Evolutionary conservation across 371 early-diverging fungal species (phyloP), one percentile per base, ranked within the genome.

Genomic region (Fennellomyces sp.): DNA sequence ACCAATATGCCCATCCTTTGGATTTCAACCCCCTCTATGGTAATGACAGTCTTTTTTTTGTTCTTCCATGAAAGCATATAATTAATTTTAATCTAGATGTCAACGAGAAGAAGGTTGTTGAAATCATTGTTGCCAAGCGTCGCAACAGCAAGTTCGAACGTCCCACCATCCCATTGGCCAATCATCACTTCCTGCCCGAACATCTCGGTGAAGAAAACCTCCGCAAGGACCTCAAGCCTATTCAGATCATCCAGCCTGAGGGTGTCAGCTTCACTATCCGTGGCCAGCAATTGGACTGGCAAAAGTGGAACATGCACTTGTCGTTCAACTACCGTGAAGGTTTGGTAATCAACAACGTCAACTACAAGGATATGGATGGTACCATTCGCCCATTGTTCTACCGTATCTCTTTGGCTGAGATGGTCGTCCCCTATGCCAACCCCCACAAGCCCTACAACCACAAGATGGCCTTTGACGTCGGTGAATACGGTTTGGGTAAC

Each of bases 361-460:
- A 61, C 29, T 79, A 78, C 45, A 64, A 71, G 52, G 78, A 81
- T 53, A 75, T 75, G 58, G 65, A 69, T 27, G 61, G 54, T n/a
- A 68, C 70, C 15, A 60, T 64, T 49, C 66, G 75, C 8, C 74
- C 76, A 39, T 47, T 79, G 21, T 71, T 76, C 49, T 76, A 73
- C 27, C 71, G 76, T 56, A 64, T 75, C 17, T 74, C 78, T 28
- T 66, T 75, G 36, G 69, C 79, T 29, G 75, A 76, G 53, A 78
- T 81, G 81, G 75, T 80, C 13, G 80, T 81, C 8, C 81, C 81
- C 31, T 81, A 81, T 64, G 78, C 72, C 26, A 82, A 81, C 35
- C 78, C 81, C 23, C 54, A 63, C 11, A 38, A 59, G 25, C 79
- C 80, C 23, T 67, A 81, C 42, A 65, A 66, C 49, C 56, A 52